These are phyloP conservation scores for Boletales sp. DNA, from an alignment of 768 basidiomycete genomes.

Conservation along the genomic window DNA sequence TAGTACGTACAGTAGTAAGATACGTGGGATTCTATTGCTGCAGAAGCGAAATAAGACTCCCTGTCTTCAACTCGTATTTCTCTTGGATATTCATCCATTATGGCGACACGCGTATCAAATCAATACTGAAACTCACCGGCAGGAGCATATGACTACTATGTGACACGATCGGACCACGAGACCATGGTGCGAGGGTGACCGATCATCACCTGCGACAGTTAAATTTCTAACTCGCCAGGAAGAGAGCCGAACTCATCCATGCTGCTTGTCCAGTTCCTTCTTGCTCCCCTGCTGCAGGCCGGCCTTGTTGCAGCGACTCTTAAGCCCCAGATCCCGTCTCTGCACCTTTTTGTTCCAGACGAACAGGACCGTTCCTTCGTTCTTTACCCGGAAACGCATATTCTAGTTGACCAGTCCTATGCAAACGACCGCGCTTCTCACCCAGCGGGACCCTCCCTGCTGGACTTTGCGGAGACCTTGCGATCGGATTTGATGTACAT, in stretches of 20 bases:
- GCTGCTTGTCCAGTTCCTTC: background rate
- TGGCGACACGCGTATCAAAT: too few relatives aligned
- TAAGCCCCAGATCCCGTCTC: slow-evolving; percentile 36
- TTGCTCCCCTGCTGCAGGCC: background rate
- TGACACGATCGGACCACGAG: too few relatives aligned
- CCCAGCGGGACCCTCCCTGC: slow-evolving; percentile 29
- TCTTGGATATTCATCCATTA: too few relatives aligned
- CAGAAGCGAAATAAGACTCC: too few relatives aligned
- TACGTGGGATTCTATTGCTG: too few relatives aligned
- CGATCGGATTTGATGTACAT: slow-evolving; percentile 32
- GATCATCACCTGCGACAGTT: too few relatives aligned
- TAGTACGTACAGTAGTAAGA: too few relatives aligned
- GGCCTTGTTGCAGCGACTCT: slow-evolving; percentile 1
- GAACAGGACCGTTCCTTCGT: slow-evolving; percentile 23
- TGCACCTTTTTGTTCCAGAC: slow-evolving; percentile 31
- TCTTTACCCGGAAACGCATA: slow-evolving; percentile 28
- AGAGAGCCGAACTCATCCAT: background rate
- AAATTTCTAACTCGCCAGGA: background rate
- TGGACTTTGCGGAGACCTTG: slow-evolving; percentile 36
- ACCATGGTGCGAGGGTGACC: background rate
- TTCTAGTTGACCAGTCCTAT: slow-evolving; percentile 34
- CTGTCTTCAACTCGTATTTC: too few relatives aligned
- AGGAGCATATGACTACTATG: too few relatives aligned
- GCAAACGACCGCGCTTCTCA: slow-evolving; percentile 6
- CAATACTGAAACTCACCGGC: too few relatives aligned